Evolutionary conservation across 2,329 filamentous ascomycete genomes (phyloP), one percentile per base, ranked within the genome.

Genomic region (Colletotrichum endophyticum): DNA sequence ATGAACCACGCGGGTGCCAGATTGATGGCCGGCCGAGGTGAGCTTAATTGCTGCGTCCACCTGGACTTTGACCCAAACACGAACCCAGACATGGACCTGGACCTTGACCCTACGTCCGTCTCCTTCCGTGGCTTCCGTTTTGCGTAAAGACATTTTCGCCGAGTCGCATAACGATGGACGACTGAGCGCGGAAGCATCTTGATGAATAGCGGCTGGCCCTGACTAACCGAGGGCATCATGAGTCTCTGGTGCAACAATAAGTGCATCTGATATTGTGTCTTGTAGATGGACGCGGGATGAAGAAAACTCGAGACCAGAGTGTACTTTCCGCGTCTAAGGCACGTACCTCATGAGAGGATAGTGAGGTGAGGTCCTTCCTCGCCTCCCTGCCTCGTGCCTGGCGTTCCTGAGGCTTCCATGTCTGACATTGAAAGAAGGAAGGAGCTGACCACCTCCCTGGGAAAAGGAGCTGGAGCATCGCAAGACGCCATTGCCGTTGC

Each of bases 81-180:
- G 39, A n/a, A 44, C 39, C 39, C 39, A 44, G 39, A 44, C 39
- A 44, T 44, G 39, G 39, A 44, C 39, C 39, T 44, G 39, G 39
- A 44, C 39, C 39, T n/a, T 19, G 39, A 44, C 39, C 39, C 3
- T 44, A 44, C 39, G 39, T 70, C 53, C 30, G 36, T 57, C 32
- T 25, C 12, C 57, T 64, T 73, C 72, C 66, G 72, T 56, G 9
- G 36, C 66, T 73, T 70, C 66, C 71, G 71, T 73, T 73, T 70
- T 53, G 66, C 39, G 28, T 67, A 72, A 7, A 34, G 5, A 22
- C 44, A n/a, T 67, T 22, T 30, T 62, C 34, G 25, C 19, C 53
- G n/a, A 34, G 70, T 30, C 34, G 70, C 59, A 71, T 71, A 28
- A 57, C 22, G n/a, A 44, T 19, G 30, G 25, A 63, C 27, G 30